phyloP scores from a whole-genome alignment of 495 filamentous ascomycete genomes.

The Massariosphaeria phaeospora region DNA sequence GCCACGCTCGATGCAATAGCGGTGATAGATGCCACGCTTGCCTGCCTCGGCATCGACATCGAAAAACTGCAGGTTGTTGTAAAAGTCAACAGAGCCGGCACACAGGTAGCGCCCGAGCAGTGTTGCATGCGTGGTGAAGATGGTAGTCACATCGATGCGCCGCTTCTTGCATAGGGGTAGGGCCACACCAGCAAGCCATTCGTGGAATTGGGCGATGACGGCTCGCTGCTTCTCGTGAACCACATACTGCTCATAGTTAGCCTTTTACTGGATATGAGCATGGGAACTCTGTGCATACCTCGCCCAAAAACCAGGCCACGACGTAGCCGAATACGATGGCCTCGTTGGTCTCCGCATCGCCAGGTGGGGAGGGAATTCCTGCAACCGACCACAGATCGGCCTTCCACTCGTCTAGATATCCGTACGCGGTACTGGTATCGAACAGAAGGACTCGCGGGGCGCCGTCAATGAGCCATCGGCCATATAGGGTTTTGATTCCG shows the following conservation, averaged over 20 bases:
- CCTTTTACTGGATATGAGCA: neutral
- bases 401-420: slow-evolving; percentile 95
- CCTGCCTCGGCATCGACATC: slow-evolving; percentile 96
- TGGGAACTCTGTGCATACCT: slow-evolving; percentile 52
- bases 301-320: slow-evolving; percentile 96
- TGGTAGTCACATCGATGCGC: slow-evolving; percentile 93
- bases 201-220: slow-evolving; percentile 96
- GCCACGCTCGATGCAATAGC: slow-evolving; percentile 95
- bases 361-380: slow-evolving; percentile 85
- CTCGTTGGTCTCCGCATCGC: slow-evolving; percentile 94
- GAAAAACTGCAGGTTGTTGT: slow-evolving; percentile 97
- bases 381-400: slow-evolving; percentile 87
- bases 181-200: slow-evolving; percentile 97
- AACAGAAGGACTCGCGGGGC: slow-evolving; percentile 91
- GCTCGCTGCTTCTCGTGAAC: slow-evolving; percentile 84
- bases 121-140: slow-evolving; percentile 97
- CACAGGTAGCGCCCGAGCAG: slow-evolving; percentile 93
- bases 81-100: slow-evolving; percentile 96
- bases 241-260: slow-evolving; percentile 62
- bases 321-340: slow-evolving; percentile 96
- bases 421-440: slow-evolving; percentile 87
- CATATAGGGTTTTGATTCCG: slow-evolving; percentile 86
- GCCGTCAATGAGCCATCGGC: slow-evolving; percentile 95
- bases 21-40: slow-evolving; percentile 96
- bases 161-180: slow-evolving; percentile 87